These are phyloP conservation scores for Pseudonectria foliicola DNA, from an alignment of 2,329 filamentous ascomycete genomes.

Conservation along the genomic window DNA sequence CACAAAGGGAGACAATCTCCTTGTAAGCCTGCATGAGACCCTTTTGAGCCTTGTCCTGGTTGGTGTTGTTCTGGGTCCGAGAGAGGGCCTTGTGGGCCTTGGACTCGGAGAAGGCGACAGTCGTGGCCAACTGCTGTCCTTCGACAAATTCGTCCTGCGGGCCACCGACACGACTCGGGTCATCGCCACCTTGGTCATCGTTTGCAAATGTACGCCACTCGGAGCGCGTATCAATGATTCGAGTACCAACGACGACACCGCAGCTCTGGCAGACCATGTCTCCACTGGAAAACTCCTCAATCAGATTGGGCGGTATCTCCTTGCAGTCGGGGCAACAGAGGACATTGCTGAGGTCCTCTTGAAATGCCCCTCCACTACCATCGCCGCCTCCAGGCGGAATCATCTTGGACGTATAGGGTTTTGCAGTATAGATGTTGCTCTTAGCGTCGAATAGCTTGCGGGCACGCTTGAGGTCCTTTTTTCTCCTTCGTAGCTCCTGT, in stretches of 20 bases:
- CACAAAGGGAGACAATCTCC: constrained; percentile 81
- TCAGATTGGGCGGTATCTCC: constrained; percentile 82
- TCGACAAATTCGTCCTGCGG: constrained; percentile 84
- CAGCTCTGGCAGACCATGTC: constrained; percentile 92
- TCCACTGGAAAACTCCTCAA: constrained; percentile 86
- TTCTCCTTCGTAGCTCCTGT: constrained; percentile 26
- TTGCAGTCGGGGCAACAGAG: constrained; percentile 87
- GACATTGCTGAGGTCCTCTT: constrained; percentile 79
- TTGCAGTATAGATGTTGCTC: constrained; percentile 37
- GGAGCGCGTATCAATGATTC: constrained; percentile 89
- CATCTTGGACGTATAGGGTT: constrained; percentile 39
- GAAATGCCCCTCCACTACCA: constrained; percentile 41
- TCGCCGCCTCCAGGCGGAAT: constrained; percentile 32
- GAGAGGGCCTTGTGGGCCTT: constrained; percentile 67
- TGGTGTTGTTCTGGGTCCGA: constrained; percentile 79
- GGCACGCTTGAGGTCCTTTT: constrained; percentile 27
- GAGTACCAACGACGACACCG: constrained; percentile 81
- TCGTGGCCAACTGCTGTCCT: constrained; percentile 81
- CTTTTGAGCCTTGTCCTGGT: constrained; percentile 78
- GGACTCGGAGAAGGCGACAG: constrained; percentile 75
- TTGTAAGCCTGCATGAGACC: constrained; percentile 76
- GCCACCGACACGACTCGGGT: constrained; percentile 96
- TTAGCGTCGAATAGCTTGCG: constrained; percentile 34
- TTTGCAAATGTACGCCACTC: constrained; percentile 99
- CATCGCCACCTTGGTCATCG: constrained; percentile 92